Conservation (phyloP, 306 rosid genomes). For the Cicer bijugum region DNA sequence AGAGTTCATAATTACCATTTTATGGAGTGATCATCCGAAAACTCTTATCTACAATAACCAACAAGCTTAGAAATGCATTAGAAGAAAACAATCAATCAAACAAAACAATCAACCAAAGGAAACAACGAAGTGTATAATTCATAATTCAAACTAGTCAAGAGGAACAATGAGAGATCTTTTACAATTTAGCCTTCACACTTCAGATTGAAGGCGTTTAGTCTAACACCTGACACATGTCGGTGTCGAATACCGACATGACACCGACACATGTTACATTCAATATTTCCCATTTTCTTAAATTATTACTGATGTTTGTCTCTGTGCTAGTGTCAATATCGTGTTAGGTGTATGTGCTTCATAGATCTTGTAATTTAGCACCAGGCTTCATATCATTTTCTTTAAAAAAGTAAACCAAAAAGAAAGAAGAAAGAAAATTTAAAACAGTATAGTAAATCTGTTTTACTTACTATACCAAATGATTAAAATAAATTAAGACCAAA, state of each 20-base stretch:
- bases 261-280: no score
- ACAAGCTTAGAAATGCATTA: constrained; percentile 32
- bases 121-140: background rate
- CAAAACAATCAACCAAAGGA: no score
- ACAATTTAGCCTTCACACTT: no score
- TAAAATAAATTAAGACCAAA: background rate
- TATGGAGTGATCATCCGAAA: background rate
- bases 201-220: no score
- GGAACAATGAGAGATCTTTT: constrained; percentile 12
- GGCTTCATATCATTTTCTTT: constrained; percentile 2
- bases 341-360: no score
- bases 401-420: background rate
- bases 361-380: constrained; percentile 8
- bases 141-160: constrained; percentile 32
- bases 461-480: background rate
- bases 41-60: constrained; percentile 36
- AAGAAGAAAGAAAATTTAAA: background rate
- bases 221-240: no score
- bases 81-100: constrained; percentile 26
- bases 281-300: no score
- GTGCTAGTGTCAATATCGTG: no score
- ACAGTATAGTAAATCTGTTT: background rate
- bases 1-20: constrained; percentile 34
- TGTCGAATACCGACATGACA: no score
- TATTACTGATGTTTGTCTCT: no score